Percentiles rank a stretch among this genome's conserved stretches.
These are phyloP conservation scores for Aplosporella prunicola DNA, from an alignment of 2,329 filamentous ascomycete genomes.

Conservation along the genomic window DNA sequence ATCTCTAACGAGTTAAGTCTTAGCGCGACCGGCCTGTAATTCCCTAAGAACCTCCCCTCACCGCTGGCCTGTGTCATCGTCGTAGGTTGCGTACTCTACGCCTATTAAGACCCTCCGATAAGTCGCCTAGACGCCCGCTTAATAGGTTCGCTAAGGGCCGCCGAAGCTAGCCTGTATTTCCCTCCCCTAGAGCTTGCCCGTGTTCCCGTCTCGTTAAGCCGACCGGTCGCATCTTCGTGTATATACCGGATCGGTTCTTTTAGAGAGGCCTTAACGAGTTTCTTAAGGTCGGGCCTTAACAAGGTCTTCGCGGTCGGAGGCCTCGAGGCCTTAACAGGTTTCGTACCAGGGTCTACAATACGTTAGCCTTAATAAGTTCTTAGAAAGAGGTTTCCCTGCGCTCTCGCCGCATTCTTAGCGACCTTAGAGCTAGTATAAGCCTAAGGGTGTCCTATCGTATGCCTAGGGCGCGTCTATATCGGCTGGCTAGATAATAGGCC, in stretches of 20 bases:
- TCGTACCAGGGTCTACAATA: slow-evolving; percentile 1
- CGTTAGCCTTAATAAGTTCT: neutral
- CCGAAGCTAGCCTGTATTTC: slow-evolving; percentile 1
- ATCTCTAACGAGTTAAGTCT: too few relatives aligned
- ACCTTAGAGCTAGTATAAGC: slow-evolving; percentile 8
- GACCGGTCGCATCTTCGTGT: neutral
- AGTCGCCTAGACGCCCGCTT: neutral
- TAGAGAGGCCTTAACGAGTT: neutral
- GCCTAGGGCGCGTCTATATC: slow-evolving; percentile 8
- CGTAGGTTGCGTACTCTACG: too few relatives aligned
- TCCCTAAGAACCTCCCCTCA: too few relatives aligned
- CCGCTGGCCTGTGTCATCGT: too few relatives aligned
- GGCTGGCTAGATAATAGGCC: slow-evolving; percentile 7
- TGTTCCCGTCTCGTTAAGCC: neutral
- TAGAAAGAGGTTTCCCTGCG: too few relatives aligned
- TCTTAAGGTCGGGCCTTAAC: neutral
- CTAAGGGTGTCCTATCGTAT: slow-evolving; percentile 8
- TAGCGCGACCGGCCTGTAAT: too few relatives aligned
- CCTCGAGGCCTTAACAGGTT: too few relatives aligned
- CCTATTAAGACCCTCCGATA: too few relatives aligned
- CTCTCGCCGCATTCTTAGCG: neutral
- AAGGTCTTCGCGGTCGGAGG: neutral
- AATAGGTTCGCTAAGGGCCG: neutral
- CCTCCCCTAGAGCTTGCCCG: neutral
- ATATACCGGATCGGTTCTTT: neutral